Conservation (phyloP, 768 basidiomycete species). For the Amanita pseudoporphyria region DNA sequence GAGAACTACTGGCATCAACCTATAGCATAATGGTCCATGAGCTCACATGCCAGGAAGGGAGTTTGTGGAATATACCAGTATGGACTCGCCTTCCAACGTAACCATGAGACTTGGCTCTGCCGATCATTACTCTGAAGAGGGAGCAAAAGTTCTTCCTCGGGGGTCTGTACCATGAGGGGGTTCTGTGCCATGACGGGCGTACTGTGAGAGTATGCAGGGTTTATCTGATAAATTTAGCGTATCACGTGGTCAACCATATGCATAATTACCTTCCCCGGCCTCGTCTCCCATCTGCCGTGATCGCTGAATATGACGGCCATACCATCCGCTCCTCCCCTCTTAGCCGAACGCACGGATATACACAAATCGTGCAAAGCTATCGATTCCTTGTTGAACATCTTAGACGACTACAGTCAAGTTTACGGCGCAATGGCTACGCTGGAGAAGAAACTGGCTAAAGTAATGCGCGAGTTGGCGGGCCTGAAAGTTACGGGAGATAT, state of each 20-base stretch:
- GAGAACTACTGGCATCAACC: constrained; percentile 68
- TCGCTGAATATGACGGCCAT: constrained; percentile 1
- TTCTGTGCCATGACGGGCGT: too few species aligned
- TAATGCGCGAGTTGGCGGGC: constrained; percentile 54
- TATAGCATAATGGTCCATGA: constrained; percentile 17
- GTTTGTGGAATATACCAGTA: constrained; percentile 27
- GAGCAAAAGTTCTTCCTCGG: constrained; percentile 1
- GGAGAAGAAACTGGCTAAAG: constrained; percentile 70
- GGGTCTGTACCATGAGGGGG: background rate
- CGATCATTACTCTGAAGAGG: background rate
- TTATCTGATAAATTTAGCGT: constrained; percentile 6
- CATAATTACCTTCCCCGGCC: background rate
- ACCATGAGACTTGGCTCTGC: constrained; percentile 4
- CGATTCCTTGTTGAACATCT: constrained; percentile 52
- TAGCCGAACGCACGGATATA: constrained; percentile 60
- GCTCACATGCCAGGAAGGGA: constrained; percentile 3
- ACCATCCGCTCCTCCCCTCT: constrained; percentile 4
- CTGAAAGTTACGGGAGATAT: constrained; percentile 52
- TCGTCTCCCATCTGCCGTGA: background rate
- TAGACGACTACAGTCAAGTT: constrained; percentile 73
- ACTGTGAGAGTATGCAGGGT: too few species aligned
- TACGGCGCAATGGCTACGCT: constrained; percentile 47
- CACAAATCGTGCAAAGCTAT: constrained; percentile 77
- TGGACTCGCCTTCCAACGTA: constrained; percentile 29
- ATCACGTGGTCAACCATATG: constrained; percentile 1